phyloP scores from a whole-genome alignment of 23 red algal genomes.

The Gracilaria vermiculophylla region DNA sequence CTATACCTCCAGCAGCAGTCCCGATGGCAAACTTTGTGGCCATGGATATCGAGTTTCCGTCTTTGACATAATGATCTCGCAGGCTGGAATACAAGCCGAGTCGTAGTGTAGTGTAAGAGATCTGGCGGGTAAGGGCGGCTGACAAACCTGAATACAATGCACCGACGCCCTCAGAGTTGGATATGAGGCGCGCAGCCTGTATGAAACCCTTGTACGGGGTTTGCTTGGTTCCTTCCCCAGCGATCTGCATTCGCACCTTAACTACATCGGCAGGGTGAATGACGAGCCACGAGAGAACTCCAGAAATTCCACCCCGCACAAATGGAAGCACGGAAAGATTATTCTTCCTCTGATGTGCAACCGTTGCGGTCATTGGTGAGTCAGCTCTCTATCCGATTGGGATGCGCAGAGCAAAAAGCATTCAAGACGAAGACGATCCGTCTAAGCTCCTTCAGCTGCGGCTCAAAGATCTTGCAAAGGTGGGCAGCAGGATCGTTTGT shows the following conservation, averaged over 20 bases:
- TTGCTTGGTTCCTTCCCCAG: slow-evolving; percentile 18
- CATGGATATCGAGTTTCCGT: slow-evolving; percentile 49
- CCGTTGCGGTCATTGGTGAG: background rate
- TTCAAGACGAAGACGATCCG: background rate
- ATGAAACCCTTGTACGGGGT: slow-evolving; percentile 38
- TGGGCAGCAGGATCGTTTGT: background rate
- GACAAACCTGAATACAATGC: slow-evolving; percentile 82
- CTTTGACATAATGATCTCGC: slow-evolving; percentile 33
- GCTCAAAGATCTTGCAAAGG: background rate
- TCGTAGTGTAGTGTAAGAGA: slow-evolving; percentile 83
- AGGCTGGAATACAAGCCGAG: slow-evolving; percentile 76
- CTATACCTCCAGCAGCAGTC: slow-evolving; percentile 77
- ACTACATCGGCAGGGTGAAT: slow-evolving; percentile 79
- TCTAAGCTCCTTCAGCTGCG: background rate
- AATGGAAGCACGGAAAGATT: slow-evolving; percentile 24
- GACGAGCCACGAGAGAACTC: slow-evolving; percentile 64
- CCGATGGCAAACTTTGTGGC: slow-evolving; percentile 77
- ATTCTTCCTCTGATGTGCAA: background rate
- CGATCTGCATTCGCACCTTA: slow-evolving; percentile 68
- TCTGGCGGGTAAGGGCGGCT: slow-evolving; percentile 80
- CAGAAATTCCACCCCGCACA: slow-evolving; percentile 50
- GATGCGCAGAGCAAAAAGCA: background rate
- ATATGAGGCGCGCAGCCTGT: slow-evolving; percentile 43
- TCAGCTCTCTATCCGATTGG: background rate
- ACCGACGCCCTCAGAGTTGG: slow-evolving; percentile 50